These are phyloP conservation scores for Lactarius quietus DNA, from an alignment of 768 basidiomycete genomes.

Conservation along the genomic window DNA sequence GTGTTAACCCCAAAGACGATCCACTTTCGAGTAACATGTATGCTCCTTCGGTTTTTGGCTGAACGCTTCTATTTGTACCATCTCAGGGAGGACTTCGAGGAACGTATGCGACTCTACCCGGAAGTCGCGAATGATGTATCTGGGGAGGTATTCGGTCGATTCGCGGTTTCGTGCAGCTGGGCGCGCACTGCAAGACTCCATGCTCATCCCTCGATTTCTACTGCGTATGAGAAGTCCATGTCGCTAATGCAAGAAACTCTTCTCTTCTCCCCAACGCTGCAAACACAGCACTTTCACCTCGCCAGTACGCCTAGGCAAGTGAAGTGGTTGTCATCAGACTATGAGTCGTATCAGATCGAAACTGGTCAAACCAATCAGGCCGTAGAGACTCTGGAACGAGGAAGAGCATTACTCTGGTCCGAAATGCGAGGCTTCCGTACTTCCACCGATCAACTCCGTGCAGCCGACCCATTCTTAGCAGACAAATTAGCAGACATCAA, in stretches of 20 bases:
- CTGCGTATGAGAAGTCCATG: background rate
- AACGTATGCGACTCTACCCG: background rate
- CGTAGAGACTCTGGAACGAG: conserved; percentile 7
- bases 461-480: background rate
- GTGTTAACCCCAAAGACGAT: no score
- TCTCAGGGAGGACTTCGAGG: no score
- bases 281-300: background rate
- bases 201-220: background rate
- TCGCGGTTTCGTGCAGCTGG: background rate
- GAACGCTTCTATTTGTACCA: no score
- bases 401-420: conserved; percentile 7
- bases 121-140: background rate
- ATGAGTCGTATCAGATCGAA: conserved; percentile 2
- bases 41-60: background rate
- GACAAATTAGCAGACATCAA: background rate
- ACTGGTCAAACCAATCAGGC: background rate
- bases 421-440: background rate
- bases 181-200: background rate
- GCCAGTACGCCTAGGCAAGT: no score
- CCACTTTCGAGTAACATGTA: background rate
- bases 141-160: background rate
- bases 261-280: background rate
- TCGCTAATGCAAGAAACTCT: background rate
- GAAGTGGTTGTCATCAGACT: background rate
- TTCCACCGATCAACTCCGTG: background rate